Evolutionary conservation across 2,329 filamentous ascomycete species (phyloP).

Genomic region (Neonectria neomacrospora): DNA sequence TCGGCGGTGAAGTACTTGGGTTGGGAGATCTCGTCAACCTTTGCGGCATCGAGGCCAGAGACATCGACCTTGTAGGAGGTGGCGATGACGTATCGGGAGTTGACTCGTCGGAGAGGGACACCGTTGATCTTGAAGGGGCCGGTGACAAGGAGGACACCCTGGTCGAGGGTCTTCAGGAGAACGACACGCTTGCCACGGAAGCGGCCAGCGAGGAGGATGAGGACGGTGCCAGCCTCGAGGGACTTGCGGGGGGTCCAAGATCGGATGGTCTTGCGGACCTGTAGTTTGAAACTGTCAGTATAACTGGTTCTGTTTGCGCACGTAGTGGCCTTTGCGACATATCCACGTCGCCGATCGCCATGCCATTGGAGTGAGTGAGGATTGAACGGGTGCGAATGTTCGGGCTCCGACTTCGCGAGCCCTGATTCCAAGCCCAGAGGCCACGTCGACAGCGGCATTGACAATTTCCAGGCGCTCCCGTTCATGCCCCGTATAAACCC

Average conservation of each 20-base stretch:
- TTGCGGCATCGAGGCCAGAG: constrained; percentile 86
- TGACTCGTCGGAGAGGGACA: constrained; percentile 94
- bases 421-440: constrained; percentile 22
- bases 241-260: constrained; percentile 87
- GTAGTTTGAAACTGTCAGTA: constrained; percentile 50
- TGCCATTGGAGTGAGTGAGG: constrained; percentile 20
- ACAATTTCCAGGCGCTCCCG: constrained; percentile 22
- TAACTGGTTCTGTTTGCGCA: constrained; percentile 23
- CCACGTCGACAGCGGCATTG: constrained; percentile 25
- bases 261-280: constrained; percentile 96
- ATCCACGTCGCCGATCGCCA: constrained; percentile 31
- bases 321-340: constrained; percentile 17
- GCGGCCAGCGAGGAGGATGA: constrained; percentile 98
- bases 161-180: constrained; percentile 96
- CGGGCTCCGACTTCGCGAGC: constrained; percentile 33
- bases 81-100: constrained; percentile 93
- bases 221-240: constrained; percentile 93
- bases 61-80: constrained; percentile 89
- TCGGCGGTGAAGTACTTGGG: constrained; percentile 96
- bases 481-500: constrained; percentile 27
- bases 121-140: constrained; percentile 99
- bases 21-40: constrained; percentile 81
- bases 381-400: constrained; percentile 33
- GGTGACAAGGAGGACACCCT: constrained; percentile 98
- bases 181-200: constrained; percentile 99